These are phyloP conservation scores for Aphanomyces astaci DNA, from an alignment of 352 stramenopile species.

Conservation along the genomic window DNA sequence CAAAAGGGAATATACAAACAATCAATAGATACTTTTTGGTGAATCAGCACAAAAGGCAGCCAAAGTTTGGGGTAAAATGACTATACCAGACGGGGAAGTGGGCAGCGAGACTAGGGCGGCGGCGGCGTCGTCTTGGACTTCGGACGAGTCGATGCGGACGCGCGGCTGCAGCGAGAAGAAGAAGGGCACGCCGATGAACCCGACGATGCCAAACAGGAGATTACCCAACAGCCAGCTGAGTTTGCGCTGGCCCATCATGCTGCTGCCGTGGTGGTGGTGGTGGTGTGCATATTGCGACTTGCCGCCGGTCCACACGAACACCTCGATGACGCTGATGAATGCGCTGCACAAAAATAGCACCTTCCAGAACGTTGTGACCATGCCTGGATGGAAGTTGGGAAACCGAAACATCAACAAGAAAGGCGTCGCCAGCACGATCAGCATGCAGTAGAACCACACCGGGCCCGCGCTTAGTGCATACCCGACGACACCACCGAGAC, in stretches of 20 bases:
- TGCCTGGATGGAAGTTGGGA: conserved; percentile 29
- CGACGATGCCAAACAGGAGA: conserved; percentile 66
- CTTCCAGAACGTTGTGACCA: conserved; percentile 42
- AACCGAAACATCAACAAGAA: conserved; percentile 74
- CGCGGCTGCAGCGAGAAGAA: conserved; percentile 61
- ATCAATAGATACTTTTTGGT: too few relatives aligned
- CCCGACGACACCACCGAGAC: conserved; percentile 27
- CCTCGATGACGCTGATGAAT: conserved; percentile 53
- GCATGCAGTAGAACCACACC: conserved; percentile 74
- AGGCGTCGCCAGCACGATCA: conserved; percentile 57
- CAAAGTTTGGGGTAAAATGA: too few relatives aligned
- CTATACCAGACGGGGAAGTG: neutral
- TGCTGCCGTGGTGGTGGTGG: too few relatives aligned
- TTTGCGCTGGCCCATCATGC: conserved; percentile 19
- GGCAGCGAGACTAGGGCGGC: neutral
- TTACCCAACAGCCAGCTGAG: conserved; percentile 64
- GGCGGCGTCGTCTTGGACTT: conserved; percentile 11
- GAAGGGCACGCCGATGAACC: conserved; percentile 50
- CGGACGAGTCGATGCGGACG: conserved; percentile 31
- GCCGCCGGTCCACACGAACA: conserved; percentile 50
- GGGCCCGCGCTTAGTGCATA: conserved; percentile 67
- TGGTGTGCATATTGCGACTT: neutral
- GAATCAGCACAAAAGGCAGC: too few relatives aligned
- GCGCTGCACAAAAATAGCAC: conserved; percentile 38
- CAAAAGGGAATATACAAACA: too few relatives aligned